These are phyloP conservation scores for Aspergillus fischeri DNA, from an alignment of 2,329 filamentous ascomycete species.

Conservation along the genomic window DNA sequence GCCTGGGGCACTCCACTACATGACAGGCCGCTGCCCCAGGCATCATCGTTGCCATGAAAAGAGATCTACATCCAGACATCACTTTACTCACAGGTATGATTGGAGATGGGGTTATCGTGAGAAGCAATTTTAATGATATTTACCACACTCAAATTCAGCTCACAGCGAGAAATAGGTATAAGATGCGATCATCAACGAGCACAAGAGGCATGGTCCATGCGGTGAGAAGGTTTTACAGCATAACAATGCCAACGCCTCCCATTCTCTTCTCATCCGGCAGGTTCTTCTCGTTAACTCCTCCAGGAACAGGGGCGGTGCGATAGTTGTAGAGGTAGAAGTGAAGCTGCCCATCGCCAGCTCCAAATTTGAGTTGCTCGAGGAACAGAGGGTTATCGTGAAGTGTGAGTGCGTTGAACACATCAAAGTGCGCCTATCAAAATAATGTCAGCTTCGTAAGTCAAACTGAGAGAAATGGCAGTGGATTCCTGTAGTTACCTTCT, in stretches of 20 bases:
- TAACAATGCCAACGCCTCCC: slow-evolving; percentile 86
- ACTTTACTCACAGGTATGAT: neutral
- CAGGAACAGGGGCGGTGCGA: slow-evolving; percentile 75
- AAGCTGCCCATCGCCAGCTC: slow-evolving; percentile 86
- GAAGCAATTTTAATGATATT: neutral
- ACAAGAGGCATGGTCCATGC: neutral
- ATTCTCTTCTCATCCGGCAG: slow-evolving; percentile 70
- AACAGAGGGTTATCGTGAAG: slow-evolving; percentile 93
- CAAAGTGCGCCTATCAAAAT: slow-evolving; percentile 62
- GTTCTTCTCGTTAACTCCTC: slow-evolving; percentile 78
- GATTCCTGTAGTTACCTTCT: slow-evolving; percentile 51
- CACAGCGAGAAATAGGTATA: neutral
- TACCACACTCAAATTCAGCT: neutral
- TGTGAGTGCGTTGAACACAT: slow-evolving; percentile 94
- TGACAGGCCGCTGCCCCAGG: neutral
- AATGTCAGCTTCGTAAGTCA: slow-evolving; percentile 6
- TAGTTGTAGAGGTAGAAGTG: slow-evolving; percentile 99
- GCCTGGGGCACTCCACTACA: slow-evolving; percentile 10
- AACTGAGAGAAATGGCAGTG: neutral
- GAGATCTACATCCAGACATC: neutral
- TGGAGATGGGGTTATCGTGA: neutral
- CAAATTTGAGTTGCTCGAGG: slow-evolving; percentile 90
- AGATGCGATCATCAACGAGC: neutral
- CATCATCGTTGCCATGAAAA: neutral
- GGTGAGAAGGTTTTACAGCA: slow-evolving; percentile 53